Evolutionary conservation across 176 grass and related monocot species (phyloP), one percentile per base, ranked within the genome.

Genomic region (Avena insularis): DNA sequence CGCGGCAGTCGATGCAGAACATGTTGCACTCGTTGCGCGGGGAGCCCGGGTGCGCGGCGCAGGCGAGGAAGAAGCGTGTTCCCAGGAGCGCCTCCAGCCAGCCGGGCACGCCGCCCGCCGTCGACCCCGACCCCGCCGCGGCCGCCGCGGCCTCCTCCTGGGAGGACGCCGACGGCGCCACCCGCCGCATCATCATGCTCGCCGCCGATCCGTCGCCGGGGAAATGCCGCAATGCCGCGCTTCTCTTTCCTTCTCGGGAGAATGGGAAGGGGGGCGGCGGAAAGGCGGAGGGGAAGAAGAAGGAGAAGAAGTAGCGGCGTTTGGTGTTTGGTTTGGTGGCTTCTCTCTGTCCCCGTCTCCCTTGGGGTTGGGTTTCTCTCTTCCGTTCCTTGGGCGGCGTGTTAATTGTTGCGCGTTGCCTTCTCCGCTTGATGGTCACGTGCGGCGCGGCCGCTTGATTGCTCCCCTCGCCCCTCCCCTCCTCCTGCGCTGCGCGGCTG

Each of bases 1-100:
- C 51, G 54, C 59, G 54, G 91, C 93, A 95, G 74, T 95, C 93
- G 79, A 95, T 79, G 89, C 93, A 95, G 89, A 93, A 95, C 91
- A 95, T 89, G 93, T 95, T 95, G 91, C 87, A 87, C 84, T 95
- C 93, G 81, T 90, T 89, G 67, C 93, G 89, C 14, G 93, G 84
- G 0, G 93, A 90, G 23, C 80, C 93, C 8, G 89, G 83, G 82
- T 95, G 93, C 4, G 80, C 72, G 36, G 35, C 78, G 86, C 93
- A 95, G 31, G 91, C 77, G 2, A 90, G 77, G 81, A 95, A 95
- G 93, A 95, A 95, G 13, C 82, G 91, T 33, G 91, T 89, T 3
- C 73, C 31, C 4, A 95, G 89, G 2, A 95, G 93, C 57, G 93
- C 31, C 82, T 95, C 91, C 66, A 95, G 84, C 93, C 93, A 95